Evolutionary conservation across 306 rosid genomes (phyloP).

Genomic region (Fragaria vesca): DNA sequence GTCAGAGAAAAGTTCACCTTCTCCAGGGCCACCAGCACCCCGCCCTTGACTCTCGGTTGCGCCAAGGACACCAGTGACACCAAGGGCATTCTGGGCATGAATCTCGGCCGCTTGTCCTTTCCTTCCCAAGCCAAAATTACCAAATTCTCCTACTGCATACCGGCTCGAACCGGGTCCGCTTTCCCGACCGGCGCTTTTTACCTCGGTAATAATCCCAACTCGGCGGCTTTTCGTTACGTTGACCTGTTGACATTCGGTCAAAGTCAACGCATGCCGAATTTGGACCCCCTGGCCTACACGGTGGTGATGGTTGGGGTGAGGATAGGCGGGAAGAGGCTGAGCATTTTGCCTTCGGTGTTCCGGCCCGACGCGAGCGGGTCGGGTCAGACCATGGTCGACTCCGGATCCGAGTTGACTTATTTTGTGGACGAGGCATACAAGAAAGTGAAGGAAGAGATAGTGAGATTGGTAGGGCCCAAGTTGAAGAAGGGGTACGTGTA

Average conservation of each 20-base stretch:
- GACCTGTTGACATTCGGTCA: conserved; percentile 40
- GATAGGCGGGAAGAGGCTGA: conserved; percentile 40
- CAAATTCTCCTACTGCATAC: conserved; percentile 82
- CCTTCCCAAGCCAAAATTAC: conserved; percentile 67
- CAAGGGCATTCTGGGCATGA: conserved; percentile 96
- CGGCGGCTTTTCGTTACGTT: conserved; percentile 43
- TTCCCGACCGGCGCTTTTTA: conserved; percentile 58
- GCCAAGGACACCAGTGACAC: conserved; percentile 50
- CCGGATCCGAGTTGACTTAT: conserved; percentile 73
- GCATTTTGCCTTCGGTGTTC: conserved; percentile 42
- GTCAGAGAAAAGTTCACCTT: conserved; percentile 64
- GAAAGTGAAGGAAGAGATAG: conserved; percentile 52
- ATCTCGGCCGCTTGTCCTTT: conserved; percentile 61
- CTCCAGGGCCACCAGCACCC: conserved; percentile 59
- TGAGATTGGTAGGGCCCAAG: conserved; percentile 49
- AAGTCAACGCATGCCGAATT: conserved; percentile 77
- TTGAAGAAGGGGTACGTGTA: conserved; percentile 66
- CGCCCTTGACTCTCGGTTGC: conserved; percentile 78
- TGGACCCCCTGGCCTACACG: conserved; percentile 75
- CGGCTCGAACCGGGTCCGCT: conserved; percentile 18
- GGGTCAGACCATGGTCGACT: conserved; percentile 91
- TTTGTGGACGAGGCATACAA: conserved; percentile 72
- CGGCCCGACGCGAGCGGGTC: conserved; percentile 63
- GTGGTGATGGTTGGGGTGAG: conserved; percentile 62
- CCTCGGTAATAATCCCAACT: conserved; percentile 71